Conservation (phyloP, 148 eudicot genomes). For the Rhododendron simsii region DNA sequence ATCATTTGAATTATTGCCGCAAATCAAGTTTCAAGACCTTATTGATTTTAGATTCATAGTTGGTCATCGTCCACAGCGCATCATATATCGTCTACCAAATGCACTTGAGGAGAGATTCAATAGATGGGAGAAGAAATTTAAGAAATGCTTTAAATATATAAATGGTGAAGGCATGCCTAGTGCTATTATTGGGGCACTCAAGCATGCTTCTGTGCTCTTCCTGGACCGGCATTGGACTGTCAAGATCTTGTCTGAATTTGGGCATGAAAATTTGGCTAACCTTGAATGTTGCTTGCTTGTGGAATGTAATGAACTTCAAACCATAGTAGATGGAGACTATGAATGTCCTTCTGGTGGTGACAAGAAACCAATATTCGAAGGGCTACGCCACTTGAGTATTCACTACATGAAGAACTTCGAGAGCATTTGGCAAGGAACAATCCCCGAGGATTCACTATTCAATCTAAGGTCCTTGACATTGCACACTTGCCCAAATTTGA, state of each 20-base stretch:
- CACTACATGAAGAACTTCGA: slow-evolving; percentile 14
- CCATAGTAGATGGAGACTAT: not conserved
- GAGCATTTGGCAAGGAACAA: slow-evolving; percentile 4
- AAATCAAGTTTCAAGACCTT: not conserved
- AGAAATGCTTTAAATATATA: no score
- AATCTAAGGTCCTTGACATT: no score
- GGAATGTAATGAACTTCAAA: slow-evolving; percentile 17
- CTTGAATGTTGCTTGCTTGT: slow-evolving; percentile 12
- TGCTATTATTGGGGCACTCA: not conserved
- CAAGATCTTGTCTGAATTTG: slow-evolving; percentile 4
- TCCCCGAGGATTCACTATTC: no score
- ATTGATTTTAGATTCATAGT: not conserved
- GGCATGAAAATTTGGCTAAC: not conserved
- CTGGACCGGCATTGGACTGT: not conserved
- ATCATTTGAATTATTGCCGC: not conserved
- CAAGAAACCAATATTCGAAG: not conserved
- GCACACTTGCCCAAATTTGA: no score
- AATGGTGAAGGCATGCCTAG: not conserved
- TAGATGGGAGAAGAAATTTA: not conserved
- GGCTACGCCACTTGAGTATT: slow-evolving; percentile 9
- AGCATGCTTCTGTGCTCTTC: not conserved
- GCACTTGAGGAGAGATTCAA: not conserved
- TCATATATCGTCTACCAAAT: not conserved
- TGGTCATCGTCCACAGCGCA: not conserved
- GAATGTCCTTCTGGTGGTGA: not conserved